Evolutionary conservation across 352 stramenopile species (phyloP), one percentile per base, ranked within the genome.

Genomic region (Pelagophyceae sp.): DNA sequence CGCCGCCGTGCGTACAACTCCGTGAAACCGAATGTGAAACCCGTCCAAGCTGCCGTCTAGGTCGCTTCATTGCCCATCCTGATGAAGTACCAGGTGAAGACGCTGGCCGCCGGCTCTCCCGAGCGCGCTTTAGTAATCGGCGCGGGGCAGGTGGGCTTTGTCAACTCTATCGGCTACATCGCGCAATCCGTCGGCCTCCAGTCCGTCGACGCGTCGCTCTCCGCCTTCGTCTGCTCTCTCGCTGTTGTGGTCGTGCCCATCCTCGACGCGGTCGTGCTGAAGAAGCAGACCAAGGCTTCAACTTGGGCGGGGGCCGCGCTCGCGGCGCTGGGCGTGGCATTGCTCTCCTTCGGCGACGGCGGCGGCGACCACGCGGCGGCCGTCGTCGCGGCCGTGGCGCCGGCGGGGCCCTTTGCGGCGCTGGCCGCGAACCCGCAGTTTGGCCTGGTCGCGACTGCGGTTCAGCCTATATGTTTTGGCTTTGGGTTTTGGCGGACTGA

Each of bases 131-230:
- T 74, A 20, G 20, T n/a, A 1, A 58, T 19, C 2, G 33, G 11
- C 33, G 67, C 67, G 3, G 2, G 51, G 67, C 35, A 40, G 6
- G 11, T 31, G 25, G 67, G 67, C 67, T 2, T 23, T 3, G 19
- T 74, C 67, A 74, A 31, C 17, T 15, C 35, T 2, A 20, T 74
- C 2, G 67, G 67, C 67, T 74, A 74, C 67, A 31, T 74, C 35
- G 25, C 67, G 67, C 67, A 74, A n/a, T 5, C 33, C 27, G 17
- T n/a, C 2, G 67, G 17, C 1, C 38, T 74, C 33, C 15, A 25
- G 17, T 23, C 11, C 33, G 38, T 32, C 17, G 17, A 50, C 17
- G 67, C 67, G 15, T 51, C 67, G 35, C 19, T 37, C 2, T 31
- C 31, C 2, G 67, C 67, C 3, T 74, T 74, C n/a, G 2, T 74